Base-by-base conservation (phyloP, 306 rosid species). In the Canavalia ensiformis region DNA sequence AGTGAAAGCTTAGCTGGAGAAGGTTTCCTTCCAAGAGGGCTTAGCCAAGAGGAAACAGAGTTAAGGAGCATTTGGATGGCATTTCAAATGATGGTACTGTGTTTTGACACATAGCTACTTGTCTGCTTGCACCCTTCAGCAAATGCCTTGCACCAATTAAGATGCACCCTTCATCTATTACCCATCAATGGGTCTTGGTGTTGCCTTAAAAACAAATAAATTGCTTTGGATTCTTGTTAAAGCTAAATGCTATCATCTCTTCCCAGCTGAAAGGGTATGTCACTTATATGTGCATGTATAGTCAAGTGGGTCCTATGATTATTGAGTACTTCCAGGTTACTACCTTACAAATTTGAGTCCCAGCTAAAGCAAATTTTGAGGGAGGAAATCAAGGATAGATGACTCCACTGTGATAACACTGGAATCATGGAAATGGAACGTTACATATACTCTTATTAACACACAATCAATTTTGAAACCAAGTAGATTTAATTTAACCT, bases 141-240 rank as follows among this genome's bases (percentile, higher is more conserved):
- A 78, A 77, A 70, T 47, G 69, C 68, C 65, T 62, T 30, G 79
- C 68, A 74, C 73, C 75, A 75, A 50, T 59, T 84, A 29, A 60
- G 63, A 68, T 75, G 72, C 75, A 71, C 82, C 76, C 78, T 75
- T 78, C 68, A 68, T 69, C 56, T 13, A 46, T 80, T 81, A 82
- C 74, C 85, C 68, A 71, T 84, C 76, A 47, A 82, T 76, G 84
- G 84, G 78, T 81, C 86, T 76, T 7, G 34, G 64, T 84, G 87
- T 76, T 84, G 89, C 83, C 88, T 54, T 82, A 65, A 84, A 81
- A 81, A 87, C 84, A 68, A 74, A 45, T 30, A 73, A 79, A 81
- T 7, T 76, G 97, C 94, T 85, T 90, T 81, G 90, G 97, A 90
- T 92, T 88, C 92, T 90, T 86, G 70, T 49, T 68, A 69, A 84